Evolutionary conservation across 2,329 filamentous ascomycete species (phyloP).

Genomic region (Sporothrix mexicana): DNA sequence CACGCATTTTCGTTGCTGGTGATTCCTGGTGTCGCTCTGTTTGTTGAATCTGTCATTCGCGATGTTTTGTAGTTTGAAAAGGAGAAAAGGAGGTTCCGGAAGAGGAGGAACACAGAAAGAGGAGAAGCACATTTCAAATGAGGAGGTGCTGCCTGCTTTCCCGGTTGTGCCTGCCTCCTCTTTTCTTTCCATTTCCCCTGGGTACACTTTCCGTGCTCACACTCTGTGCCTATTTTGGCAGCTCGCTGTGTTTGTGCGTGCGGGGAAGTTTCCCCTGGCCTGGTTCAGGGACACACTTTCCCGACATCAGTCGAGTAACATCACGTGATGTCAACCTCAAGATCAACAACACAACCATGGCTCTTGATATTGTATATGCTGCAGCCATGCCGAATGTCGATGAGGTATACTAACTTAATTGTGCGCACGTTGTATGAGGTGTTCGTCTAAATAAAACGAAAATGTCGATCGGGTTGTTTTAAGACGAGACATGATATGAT

Average conservation of each 20-base stretch:
- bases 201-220: neutral
- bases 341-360: neutral
- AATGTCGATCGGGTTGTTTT: no score
- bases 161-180: constrained; percentile 9
- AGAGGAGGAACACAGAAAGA: neutral
- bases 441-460: no score
- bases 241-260: constrained; percentile 23
- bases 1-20: constrained; percentile 11
- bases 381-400: no score
- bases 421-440: no score
- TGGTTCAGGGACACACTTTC: neutral
- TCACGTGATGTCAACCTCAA: neutral
- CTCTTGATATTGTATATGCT: neutral
- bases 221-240: constrained; percentile 7
- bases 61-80: neutral
- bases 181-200: neutral
- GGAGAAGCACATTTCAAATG: constrained; percentile 16
- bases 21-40: neutral
- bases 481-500: no score
- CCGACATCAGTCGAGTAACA: neutral
- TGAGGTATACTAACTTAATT: no score
- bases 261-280: constrained; percentile 30
- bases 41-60: neutral
- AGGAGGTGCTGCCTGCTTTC: constrained; percentile 24
- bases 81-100: neutral